Percentiles rank a stretch among this genome's conserved stretches.
Evolutionary conservation across 805 yeast species (phyloP).

Genomic region (Yamadazyma nakazawae): DNA sequence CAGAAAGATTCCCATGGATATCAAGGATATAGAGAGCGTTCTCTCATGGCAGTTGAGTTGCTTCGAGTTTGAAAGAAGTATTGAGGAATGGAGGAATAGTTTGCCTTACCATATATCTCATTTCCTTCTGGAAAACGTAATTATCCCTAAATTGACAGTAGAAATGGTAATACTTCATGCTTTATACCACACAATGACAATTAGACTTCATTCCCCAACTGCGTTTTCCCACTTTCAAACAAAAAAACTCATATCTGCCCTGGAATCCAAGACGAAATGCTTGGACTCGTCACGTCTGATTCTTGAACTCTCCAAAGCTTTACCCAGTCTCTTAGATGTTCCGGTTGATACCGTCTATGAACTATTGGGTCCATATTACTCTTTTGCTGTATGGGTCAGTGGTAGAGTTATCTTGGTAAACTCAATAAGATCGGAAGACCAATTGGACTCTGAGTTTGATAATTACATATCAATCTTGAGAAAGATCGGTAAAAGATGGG

Average conservation of each 20-base stretch:
- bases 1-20: conserved; percentile 14
- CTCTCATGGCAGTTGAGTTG: conserved; percentile 17
- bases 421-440: conserved; percentile 9
- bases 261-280: conserved; percentile 13
- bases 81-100: conserved; percentile 14
- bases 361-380: conserved; percentile 17
- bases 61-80: conserved; percentile 15
- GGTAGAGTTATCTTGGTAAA: conserved; percentile 16
- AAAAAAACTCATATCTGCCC: conserved; percentile 13
- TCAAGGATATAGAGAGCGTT: conserved; percentile 14
- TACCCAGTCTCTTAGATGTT: conserved; percentile 6
- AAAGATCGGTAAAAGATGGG: conserved; percentile 16
- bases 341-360: conserved; percentile 10
- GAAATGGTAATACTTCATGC: conserved; percentile 14
- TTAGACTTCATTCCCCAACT: conserved; percentile 15
- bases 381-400: conserved; percentile 18
- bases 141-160: background rate
- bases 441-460: conserved; percentile 13
- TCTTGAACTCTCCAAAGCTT: conserved; percentile 8
- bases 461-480: conserved; percentile 9
- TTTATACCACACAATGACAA: conserved; percentile 15
- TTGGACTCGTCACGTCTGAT: conserved; percentile 12
- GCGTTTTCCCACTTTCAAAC: conserved; percentile 16
- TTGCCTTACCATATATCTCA: conserved; percentile 8
- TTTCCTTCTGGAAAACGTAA: conserved; percentile 9